Evolutionary conservation across 805 yeast species (phyloP).

Genomic region (Kregervanrija delftensis): DNA sequence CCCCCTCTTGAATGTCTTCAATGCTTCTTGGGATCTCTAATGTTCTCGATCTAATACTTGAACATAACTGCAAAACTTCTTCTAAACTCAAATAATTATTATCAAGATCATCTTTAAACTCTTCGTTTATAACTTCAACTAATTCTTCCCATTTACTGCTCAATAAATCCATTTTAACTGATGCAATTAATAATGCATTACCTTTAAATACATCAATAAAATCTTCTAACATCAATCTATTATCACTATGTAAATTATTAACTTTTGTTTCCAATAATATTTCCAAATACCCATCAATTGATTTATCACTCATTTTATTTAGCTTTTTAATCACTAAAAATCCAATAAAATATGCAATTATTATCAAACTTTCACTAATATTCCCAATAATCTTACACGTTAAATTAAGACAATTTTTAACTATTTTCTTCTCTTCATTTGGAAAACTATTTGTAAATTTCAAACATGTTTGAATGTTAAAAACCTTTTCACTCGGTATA

Average conservation of each 20-base stretch:
- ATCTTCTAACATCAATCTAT: constrained; percentile 21
- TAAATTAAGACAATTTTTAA: constrained; percentile 12
- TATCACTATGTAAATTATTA: constrained; percentile 21
- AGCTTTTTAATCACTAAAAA: constrained; percentile 11
- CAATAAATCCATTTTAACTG: constrained; percentile 4
- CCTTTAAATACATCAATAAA: constrained; percentile 12
- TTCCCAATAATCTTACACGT: constrained; percentile 11
- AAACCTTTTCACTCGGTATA: constrained; percentile 27
- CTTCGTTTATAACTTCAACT: constrained; percentile 12
- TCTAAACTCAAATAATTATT: constrained; percentile 1
- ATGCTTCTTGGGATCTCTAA: constrained; percentile 54
- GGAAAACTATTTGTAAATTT: constrained; percentile 10
- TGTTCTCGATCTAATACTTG: constrained; percentile 52
- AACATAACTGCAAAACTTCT: constrained; percentile 16
- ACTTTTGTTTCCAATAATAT: constrained; percentile 30
- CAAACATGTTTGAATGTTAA: constrained; percentile 28
- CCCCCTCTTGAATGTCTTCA: constrained; percentile 14
- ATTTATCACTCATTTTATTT: not conserved
- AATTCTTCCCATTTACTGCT: constrained; percentile 13
- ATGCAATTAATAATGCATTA: constrained; percentile 11
- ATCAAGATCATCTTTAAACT: constrained; percentile 7
- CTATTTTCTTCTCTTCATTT: constrained; percentile 14
- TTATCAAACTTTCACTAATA: constrained; percentile 20
- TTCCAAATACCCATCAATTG: constrained; percentile 26
- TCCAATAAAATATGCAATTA: constrained; percentile 19